Evolutionary conservation across 768 basidiomycete species (phyloP).

Genomic region (Serendipita sp.): DNA sequence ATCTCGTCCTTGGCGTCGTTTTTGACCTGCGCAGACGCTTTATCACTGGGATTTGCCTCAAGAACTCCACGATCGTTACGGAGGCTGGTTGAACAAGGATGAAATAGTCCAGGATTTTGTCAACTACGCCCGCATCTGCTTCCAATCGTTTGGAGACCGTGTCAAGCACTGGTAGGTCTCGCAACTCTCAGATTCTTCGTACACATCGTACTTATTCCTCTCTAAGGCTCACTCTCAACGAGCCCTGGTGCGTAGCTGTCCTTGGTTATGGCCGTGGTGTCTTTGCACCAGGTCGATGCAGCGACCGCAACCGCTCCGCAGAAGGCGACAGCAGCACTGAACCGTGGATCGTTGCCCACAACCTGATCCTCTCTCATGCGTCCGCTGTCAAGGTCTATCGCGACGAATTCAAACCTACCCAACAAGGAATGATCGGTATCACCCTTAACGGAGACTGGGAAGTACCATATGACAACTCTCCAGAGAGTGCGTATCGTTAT

Average conservation of each 20-base stretch:
- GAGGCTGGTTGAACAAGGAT: slow-evolving; percentile 59
- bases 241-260: slow-evolving; percentile 58
- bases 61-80: slow-evolving; percentile 54
- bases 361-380: slow-evolving; percentile 54
- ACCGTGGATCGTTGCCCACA: slow-evolving; percentile 58
- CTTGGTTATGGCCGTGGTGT: slow-evolving; percentile 56
- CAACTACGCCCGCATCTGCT: slow-evolving; percentile 50
- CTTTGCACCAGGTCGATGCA: slow-evolving; percentile 56
- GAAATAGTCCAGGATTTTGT: slow-evolving; percentile 53
- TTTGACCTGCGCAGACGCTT: slow-evolving; percentile 32
- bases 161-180: slow-evolving; percentile 51
- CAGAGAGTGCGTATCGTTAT: slow-evolving; percentile 37
- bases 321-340: slow-evolving; percentile 51
- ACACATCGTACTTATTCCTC: not conserved
- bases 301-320: slow-evolving; percentile 41
- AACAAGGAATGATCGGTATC: slow-evolving; percentile 61
- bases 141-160: slow-evolving; percentile 57
- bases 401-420: slow-evolving; percentile 42
- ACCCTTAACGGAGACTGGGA: slow-evolving; percentile 66
- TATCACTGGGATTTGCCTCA: slow-evolving; percentile 75
- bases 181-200: not conserved
- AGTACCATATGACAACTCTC: slow-evolving; percentile 53
- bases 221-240: slow-evolving; percentile 56
- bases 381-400: slow-evolving; percentile 51
- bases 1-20: not conserved